Percentiles rank a stretch among this genome's conserved stretches.
Evolutionary conservation across 1,284 basidiomycete species (phyloP).

Genomic region (Singerocomus inundabilis): DNA sequence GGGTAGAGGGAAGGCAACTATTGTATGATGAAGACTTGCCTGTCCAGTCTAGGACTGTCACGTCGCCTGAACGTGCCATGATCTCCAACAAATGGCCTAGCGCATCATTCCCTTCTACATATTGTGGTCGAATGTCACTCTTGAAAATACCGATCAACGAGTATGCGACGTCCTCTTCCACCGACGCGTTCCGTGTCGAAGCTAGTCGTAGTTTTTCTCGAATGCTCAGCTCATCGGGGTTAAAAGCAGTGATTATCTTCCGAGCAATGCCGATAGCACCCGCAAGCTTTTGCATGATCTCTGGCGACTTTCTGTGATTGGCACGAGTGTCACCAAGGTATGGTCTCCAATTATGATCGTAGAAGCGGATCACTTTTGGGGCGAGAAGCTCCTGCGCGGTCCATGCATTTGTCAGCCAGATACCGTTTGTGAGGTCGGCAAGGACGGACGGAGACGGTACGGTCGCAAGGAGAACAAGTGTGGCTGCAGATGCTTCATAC

Average conservation of each 20-base stretch:
- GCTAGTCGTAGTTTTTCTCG: neutral
- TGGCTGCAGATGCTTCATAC: slow-evolving; percentile 3
- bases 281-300: slow-evolving; percentile 18
- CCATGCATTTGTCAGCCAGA: slow-evolving; percentile 19
- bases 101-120: slow-evolving; percentile 1
- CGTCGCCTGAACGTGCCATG: neutral
- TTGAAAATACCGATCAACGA: slow-evolving; percentile 6
- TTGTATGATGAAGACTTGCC: slow-evolving; percentile 6
- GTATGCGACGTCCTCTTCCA: neutral
- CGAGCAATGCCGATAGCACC: slow-evolving; percentile 4
- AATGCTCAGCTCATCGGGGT: neutral
- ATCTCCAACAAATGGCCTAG: slow-evolving; percentile 4
- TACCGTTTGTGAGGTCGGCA: neutral
- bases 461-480: neutral
- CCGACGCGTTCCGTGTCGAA: neutral
- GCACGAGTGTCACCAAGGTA: slow-evolving; percentile 9
- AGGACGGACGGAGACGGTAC: neutral
- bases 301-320: slow-evolving; percentile 15
- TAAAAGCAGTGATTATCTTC: slow-evolving; percentile 6
- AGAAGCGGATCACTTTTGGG: slow-evolving; percentile 12
- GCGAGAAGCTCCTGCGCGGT: slow-evolving; percentile 19
- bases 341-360: slow-evolving; percentile 5
- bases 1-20: slow-evolving; percentile 2
- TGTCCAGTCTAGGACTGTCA: neutral
- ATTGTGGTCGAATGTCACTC: slow-evolving; percentile 1